Conservation (phyloP, 495 filamentous ascomycete species). For the Lasiosphaeris hirsuta region DNA sequence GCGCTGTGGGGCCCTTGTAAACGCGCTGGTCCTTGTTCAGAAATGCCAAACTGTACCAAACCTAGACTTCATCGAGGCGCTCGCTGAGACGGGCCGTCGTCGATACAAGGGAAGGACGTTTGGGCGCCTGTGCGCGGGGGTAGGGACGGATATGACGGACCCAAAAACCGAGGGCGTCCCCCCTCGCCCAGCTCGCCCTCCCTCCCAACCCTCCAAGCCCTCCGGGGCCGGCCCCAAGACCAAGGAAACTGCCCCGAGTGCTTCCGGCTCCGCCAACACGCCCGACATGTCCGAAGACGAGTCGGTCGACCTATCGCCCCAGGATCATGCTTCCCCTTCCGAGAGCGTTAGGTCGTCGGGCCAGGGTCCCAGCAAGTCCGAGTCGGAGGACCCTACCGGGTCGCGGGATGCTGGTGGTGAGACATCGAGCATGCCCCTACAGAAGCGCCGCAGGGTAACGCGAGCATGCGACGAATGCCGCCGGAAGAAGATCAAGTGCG, state of each 20-base stretch:
- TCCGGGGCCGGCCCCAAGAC: constrained; percentile 21
- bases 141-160: constrained; percentile 18
- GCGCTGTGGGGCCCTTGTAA: constrained; percentile 9
- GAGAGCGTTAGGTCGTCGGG: constrained; percentile 26
- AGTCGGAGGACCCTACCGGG: constrained; percentile 24
- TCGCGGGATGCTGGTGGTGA: constrained; percentile 20
- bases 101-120: neutral
- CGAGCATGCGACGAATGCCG: constrained; percentile 94
- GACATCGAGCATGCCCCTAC: constrained; percentile 54
- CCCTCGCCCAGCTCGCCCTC: constrained; percentile 22
- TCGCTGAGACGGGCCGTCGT: constrained; percentile 2
- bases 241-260: constrained; percentile 12
- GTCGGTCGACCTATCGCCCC: constrained; percentile 29
- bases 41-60: constrained; percentile 4
- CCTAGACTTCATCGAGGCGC: neutral
- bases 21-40: neutral
- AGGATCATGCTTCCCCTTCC: constrained; percentile 30
- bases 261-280: constrained; percentile 14
- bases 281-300: constrained; percentile 38
- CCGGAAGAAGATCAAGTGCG: constrained; percentile 98
- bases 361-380: constrained; percentile 23
- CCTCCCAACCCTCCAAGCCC: constrained; percentile 22
- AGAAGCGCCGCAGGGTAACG: constrained; percentile 86
- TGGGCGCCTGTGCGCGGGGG: neutral
- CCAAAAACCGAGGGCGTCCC: constrained; percentile 10